Conservation (phyloP, 73 alveolate genomes). For the Paramecium primaurelia region DNA sequence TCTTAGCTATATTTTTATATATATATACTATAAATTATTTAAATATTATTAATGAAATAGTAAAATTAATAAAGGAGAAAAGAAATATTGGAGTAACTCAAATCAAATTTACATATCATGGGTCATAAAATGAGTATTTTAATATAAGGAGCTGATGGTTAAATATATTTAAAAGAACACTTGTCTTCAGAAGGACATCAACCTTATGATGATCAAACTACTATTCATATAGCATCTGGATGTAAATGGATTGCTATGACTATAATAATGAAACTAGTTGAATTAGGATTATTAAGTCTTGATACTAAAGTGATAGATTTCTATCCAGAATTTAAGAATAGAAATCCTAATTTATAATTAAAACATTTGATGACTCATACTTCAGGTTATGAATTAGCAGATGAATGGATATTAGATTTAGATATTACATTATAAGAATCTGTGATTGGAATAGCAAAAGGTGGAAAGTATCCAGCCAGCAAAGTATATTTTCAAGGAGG, state of each 20-base stretch:
- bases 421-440: constrained; percentile 9
- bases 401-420: constrained; percentile 20
- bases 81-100: neutral
- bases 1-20: too few species aligned
- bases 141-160: neutral
- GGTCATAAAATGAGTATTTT: constrained; percentile 16
- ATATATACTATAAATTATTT: too few species aligned
- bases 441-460: constrained; percentile 33
- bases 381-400: neutral
- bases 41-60: neutral
- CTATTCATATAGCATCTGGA: constrained; percentile 42
- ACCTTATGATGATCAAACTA: constrained; percentile 12
- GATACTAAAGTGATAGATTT: neutral
- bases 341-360: neutral
- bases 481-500: neutral
- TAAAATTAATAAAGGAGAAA: neutral
- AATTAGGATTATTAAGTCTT: neutral
- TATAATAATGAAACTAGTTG: constrained; percentile 25
- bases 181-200: neutral
- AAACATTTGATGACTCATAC: constrained; percentile 30
- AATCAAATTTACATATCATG: neutral
- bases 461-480: constrained; percentile 7
- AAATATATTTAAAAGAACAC: neutral
- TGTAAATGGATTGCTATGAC: constrained; percentile 52
- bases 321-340: neutral